A percentile compares a stretch with the other conserved stretches of the same genome.
Evolutionary conservation across 805 yeast species (phyloP).

Genomic region (Spathaspora girioi): DNA sequence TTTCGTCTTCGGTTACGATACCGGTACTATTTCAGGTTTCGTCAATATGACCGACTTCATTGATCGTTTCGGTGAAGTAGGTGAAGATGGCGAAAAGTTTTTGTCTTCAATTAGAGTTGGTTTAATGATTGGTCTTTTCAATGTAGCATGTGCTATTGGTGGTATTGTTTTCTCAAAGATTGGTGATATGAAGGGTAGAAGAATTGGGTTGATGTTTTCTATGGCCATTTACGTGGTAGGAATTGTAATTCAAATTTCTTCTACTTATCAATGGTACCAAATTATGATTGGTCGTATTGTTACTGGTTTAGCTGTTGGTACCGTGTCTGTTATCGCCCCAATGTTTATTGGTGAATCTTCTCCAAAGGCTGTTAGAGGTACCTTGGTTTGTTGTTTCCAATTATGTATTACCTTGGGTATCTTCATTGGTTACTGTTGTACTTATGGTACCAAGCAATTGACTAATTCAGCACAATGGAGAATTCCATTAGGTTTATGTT

Average conservation of each 20-base stretch:
- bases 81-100: constrained; percentile 36
- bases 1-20: constrained; percentile 74
- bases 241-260: constrained; percentile 55
- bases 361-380: constrained; percentile 69
- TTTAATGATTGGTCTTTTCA: constrained; percentile 53
- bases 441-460: constrained; percentile 54
- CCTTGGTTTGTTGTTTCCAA: constrained; percentile 67
- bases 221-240: constrained; percentile 60
- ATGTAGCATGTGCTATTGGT: constrained; percentile 72
- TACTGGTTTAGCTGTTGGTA: constrained; percentile 73
- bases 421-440: constrained; percentile 65
- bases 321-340: constrained; percentile 65
- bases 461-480: constrained; percentile 59
- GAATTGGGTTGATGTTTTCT: constrained; percentile 49
- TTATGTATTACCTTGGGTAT: constrained; percentile 69
- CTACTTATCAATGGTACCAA: constrained; percentile 57
- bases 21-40: constrained; percentile 74
- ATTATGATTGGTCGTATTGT: constrained; percentile 59
- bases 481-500: constrained; percentile 57
- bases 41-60: constrained; percentile 59
- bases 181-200: constrained; percentile 62
- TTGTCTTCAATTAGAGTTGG: constrained; percentile 50
- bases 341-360: constrained; percentile 65
- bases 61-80: constrained; percentile 46
- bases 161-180: constrained; percentile 55